These are phyloP conservation scores for Calonectria pteridis DNA, from an alignment of 2,329 filamentous ascomycete species.

Conservation along the genomic window DNA sequence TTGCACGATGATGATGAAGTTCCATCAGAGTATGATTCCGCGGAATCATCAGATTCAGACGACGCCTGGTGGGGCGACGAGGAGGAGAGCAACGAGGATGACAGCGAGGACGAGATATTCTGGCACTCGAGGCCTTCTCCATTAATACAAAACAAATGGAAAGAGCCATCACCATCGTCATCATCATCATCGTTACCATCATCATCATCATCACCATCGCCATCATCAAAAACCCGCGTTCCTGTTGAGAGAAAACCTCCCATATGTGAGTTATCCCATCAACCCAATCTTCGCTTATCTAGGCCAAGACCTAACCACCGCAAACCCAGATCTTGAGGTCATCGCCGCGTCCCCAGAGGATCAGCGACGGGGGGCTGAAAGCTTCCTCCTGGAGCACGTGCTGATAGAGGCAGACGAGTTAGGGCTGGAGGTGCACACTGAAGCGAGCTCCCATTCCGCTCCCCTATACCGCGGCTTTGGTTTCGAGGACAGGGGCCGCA, in stretches of 20 bases:
- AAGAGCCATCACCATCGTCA: not conserved
- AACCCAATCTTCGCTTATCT: not conserved
- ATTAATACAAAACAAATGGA: not conserved
- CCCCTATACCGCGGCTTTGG: slow-evolving; percentile 11
- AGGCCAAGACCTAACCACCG: not conserved
- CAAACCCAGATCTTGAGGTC: slow-evolving; percentile 12
- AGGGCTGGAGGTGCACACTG: not conserved
- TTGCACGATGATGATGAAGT: not conserved
- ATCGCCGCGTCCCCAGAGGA: slow-evolving; percentile 8
- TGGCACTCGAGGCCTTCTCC: not conserved
- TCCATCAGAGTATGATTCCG: slow-evolving; percentile 6
- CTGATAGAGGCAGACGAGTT: slow-evolving; percentile 8
- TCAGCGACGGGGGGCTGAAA: slow-evolving; percentile 1
- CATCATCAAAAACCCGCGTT: not conserved
- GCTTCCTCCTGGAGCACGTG: slow-evolving; percentile 4
- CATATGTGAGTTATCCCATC: not conserved
- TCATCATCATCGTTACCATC: not conserved
- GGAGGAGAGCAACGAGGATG: not conserved
- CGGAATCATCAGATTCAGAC: not conserved
- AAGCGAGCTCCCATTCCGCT: not conserved
- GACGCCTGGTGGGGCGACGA: not conserved
- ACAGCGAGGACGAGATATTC: not conserved
- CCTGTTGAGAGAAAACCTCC: not conserved
- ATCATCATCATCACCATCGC: too few species aligned
- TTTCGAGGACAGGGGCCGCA: slow-evolving; percentile 4